Conservation (phyloP, 805 yeast genomes). For the Pichia cabralensis region DNA sequence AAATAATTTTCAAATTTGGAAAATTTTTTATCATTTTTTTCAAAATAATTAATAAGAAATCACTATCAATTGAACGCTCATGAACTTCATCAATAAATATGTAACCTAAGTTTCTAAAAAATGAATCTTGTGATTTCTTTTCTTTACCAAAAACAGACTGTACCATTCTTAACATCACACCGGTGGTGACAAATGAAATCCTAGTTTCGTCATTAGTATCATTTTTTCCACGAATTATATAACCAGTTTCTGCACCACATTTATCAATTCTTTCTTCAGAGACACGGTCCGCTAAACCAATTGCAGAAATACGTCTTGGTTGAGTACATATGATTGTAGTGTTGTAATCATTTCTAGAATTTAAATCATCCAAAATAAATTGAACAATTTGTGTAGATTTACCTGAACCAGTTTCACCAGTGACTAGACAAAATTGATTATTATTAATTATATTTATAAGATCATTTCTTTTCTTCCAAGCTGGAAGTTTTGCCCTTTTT, state of each 20-base stretch:
- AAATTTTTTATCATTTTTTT: constrained; percentile 45
- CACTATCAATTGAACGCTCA: constrained; percentile 87
- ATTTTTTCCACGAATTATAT: constrained; percentile 83
- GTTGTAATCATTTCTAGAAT: constrained; percentile 35
- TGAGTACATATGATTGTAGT: constrained; percentile 79
- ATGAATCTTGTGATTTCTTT: constrained; percentile 20
- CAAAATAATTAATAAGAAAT: constrained; percentile 68
- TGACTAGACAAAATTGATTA: constrained; percentile 63
- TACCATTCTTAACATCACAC: constrained; percentile 79
- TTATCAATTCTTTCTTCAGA: constrained; percentile 64
- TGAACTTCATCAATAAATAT: constrained; percentile 94
- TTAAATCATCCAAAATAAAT: constrained; percentile 65
- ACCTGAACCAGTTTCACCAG: constrained; percentile 98
- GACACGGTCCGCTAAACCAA: constrained; percentile 89
- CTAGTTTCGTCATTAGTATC: constrained; percentile 53
- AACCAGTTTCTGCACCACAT: constrained; percentile 77
- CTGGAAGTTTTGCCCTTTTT: constrained; percentile 59
- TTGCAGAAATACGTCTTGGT: constrained; percentile 92
- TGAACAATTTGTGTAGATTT: constrained; percentile 94
- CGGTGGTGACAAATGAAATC: constrained; percentile 84
- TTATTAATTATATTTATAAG: constrained; percentile 46
- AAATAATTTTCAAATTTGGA: constrained; percentile 52
- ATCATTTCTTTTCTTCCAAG: constrained; percentile 59
- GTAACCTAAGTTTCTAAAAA: constrained; percentile 51
- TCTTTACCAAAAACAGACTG: constrained; percentile 37